Base-by-base conservation (phyloP, 805 yeast species). In the Saccharomycopsis selenospora region DNA sequence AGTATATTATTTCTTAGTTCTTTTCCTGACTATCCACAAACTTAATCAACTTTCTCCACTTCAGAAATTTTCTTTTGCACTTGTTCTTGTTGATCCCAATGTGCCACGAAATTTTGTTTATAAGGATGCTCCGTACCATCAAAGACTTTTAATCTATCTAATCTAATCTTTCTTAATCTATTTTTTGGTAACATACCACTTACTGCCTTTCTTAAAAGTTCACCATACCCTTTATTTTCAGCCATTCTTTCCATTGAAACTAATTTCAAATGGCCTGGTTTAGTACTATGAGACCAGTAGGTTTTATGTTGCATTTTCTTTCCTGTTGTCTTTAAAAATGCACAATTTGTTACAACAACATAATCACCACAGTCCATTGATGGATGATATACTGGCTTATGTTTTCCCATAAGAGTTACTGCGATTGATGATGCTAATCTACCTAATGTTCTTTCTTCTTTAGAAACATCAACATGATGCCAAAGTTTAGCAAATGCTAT, bases 121-220 rank as follows among this genome's bases (percentile, higher is more conserved):
- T 87, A 93, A 22, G 96, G 97, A 62, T 86, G 85, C 49, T 85
- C 85, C 50, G 87, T 79, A 25, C 91, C 96, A 58, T 95, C 98
- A 63, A 76, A 85, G 0, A 87, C 79, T 66, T 87, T 89, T 53
- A 93, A 72, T 62, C 99, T 78, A 24, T 79, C 91, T 60, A 93
- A 66, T 64, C 99, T 80, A 11, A 71, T 68, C 59, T 82, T 76
- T 65, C 98, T 79, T 55, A 83, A 76, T 59, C 81, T 80, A 65
- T 93, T 91, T 69, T 87, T 90, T 40, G 99, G 99, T 48, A 93
- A 73, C 99, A 93, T 93, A 49, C 95, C 95, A 54, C 87, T 82
- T 4, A 93, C 99, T 1, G 99, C 98, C 58, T 84, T 79, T 58
- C 68, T 77, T 58, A 93, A 69, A 10, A 90, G 69, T 65, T 93